Percentiles rank a stretch among this genome's conserved stretches.
phyloP scores from a whole-genome alignment of 805 yeast genomes.

The Middelhovenomyces tepae region DNA sequence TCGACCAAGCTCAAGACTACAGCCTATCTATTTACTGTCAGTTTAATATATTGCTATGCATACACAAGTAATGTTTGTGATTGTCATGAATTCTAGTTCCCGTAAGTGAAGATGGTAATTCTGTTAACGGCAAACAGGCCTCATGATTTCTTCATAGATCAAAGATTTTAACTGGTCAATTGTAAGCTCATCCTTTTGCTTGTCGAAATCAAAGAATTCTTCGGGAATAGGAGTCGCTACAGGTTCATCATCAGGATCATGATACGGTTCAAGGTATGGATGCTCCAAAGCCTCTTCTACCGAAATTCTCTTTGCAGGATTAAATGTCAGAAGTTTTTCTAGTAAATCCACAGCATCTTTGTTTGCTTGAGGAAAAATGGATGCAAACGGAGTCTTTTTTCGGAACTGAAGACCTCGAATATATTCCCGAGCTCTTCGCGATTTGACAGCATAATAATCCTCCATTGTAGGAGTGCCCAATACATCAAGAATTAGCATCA shows the following conservation, averaged over 20 bases:
- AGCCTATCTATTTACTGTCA: no score
- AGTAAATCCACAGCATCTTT: slow-evolving; percentile 63
- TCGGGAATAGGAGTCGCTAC: slow-evolving; percentile 72
- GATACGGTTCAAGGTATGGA: slow-evolving; percentile 80
- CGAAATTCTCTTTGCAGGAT: slow-evolving; percentile 73
- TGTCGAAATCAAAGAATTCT: slow-evolving; percentile 85
- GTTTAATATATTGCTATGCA: no score
- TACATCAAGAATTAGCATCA: slow-evolving; percentile 73
- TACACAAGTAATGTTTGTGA: no score
- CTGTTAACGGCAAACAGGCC: no score
- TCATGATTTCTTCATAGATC: slow-evolving; percentile 74
- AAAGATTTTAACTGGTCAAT: slow-evolving; percentile 67
- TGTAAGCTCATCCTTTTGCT: slow-evolving; percentile 66
- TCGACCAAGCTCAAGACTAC: no score
- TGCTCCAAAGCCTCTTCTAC: slow-evolving; percentile 80
- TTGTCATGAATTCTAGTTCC: no score
- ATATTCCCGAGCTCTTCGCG: slow-evolving; percentile 82
- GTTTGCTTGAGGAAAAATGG: slow-evolving; percentile 39
- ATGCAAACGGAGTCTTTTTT: slow-evolving; percentile 49
- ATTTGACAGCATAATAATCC: slow-evolving; percentile 47
- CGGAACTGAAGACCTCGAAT: slow-evolving; percentile 68
- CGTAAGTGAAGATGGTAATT: no score
- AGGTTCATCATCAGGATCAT: slow-evolving; percentile 93
- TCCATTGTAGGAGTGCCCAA: slow-evolving; percentile 82
- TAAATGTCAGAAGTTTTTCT: slow-evolving; percentile 66